These are phyloP conservation scores for Hibiscus mutabilis DNA, from an alignment of 345 rosid species.

Conservation along the genomic window DNA sequence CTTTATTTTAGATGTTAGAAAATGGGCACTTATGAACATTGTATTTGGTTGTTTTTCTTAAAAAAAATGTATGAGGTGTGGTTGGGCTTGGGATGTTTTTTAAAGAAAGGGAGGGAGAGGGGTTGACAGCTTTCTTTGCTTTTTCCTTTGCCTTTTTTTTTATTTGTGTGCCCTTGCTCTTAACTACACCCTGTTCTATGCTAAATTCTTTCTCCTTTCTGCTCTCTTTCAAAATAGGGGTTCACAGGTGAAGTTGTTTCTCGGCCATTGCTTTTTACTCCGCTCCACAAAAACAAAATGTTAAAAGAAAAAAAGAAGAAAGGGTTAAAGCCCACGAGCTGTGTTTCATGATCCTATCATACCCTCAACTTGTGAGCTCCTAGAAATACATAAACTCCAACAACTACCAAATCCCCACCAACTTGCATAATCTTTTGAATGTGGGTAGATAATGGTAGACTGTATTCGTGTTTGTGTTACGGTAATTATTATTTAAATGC, in stretches of 20 bases:
- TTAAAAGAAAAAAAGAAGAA: slow-evolving; percentile 17
- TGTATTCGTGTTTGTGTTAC: neutral
- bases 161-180: neutral
- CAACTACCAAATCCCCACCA: neutral
- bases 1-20: neutral
- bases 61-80: neutral
- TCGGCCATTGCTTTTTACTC: too few species aligned
- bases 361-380: slow-evolving; percentile 25
- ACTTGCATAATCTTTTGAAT: neutral
- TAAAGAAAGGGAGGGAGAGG: slow-evolving; percentile 23
- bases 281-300: too few species aligned
- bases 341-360: slow-evolving; percentile 37
- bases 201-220: slow-evolving; percentile 20
- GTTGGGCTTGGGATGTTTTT: slow-evolving; percentile 9
- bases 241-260: slow-evolving; percentile 30
- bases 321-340: slow-evolving; percentile 39
- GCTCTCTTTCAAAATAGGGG: slow-evolving; percentile 31
- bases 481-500: too few species aligned
- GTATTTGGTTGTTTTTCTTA: neutral
- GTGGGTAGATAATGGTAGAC: neutral
- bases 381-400: neutral
- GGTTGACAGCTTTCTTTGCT: slow-evolving; percentile 26
- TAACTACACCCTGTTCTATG: neutral
- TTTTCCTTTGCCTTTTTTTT: slow-evolving; percentile 5
- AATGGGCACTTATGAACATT: neutral